A percentile compares a stretch with the other conserved stretches of the same genome.
Evolutionary conservation across 345 rosid species (phyloP).

Genomic region (Linum tenue): DNA sequence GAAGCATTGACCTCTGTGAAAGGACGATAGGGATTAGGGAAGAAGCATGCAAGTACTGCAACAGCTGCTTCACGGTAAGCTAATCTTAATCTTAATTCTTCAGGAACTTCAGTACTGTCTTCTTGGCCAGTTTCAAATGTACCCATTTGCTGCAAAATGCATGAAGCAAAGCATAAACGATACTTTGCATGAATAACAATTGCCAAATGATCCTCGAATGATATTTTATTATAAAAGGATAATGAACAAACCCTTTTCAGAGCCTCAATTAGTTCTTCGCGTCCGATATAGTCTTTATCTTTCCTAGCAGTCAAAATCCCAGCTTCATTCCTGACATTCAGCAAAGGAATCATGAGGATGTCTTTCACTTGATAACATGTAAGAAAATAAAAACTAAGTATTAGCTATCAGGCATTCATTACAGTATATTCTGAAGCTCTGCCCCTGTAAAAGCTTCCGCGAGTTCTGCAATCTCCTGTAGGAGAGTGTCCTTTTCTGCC

Average conservation of each 20-base stretch:
- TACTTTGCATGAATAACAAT: constrained; percentile 3
- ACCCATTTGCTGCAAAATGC: constrained; percentile 71
- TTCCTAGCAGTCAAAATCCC: constrained; percentile 96
- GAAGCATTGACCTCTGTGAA: constrained; percentile 44
- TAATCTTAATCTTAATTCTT: constrained; percentile 71
- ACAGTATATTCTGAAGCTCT: constrained; percentile 95
- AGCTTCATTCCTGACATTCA: constrained; percentile 75
- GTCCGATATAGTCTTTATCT: constrained; percentile 79
- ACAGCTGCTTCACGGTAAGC: constrained; percentile 96
- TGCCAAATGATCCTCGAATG: not conserved
- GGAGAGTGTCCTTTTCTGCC: constrained; percentile 57
- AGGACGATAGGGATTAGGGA: constrained; percentile 71
- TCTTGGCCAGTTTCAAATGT: constrained; percentile 95
- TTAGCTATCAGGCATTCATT: constrained; percentile 8
- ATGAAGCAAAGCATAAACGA: constrained; percentile 8
- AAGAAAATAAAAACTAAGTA: constrained; percentile 4
- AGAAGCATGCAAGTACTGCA: constrained; percentile 81
- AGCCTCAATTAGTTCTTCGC: constrained; percentile 85
- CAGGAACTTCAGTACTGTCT: constrained; percentile 75
- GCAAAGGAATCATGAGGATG: constrained; percentile 22
- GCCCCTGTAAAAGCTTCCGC: constrained; percentile 94
- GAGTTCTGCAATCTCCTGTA: constrained; percentile 71
- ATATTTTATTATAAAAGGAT: not conserved
- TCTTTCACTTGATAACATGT: constrained; percentile 1
- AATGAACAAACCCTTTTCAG: constrained; percentile 60